Evolutionary conservation across 1,139 yeast genomes (phyloP).

Genomic region (Candida albicans): DNA sequence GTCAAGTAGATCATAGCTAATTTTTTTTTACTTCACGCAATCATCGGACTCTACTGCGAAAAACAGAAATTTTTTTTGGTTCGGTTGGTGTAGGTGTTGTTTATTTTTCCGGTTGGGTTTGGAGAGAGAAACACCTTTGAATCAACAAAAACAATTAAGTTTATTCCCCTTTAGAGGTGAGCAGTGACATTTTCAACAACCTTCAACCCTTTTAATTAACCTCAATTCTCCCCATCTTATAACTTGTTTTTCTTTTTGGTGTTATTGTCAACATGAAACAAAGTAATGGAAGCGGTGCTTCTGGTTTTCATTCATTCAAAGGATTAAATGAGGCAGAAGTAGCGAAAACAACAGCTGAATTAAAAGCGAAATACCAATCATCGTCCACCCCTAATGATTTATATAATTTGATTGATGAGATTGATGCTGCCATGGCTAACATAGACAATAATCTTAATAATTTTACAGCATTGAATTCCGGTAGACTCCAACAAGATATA

Average conservation of each 20-base stretch:
- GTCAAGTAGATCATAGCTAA: too few species aligned
- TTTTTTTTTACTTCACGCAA: too few species aligned
- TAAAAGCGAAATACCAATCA: conserved; percentile 11
- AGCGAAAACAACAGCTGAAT: conserved; percentile 7
- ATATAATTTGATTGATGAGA: conserved; percentile 15
- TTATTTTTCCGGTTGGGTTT: too few species aligned
- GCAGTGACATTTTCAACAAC: not conserved
- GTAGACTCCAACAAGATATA: conserved; percentile 37
- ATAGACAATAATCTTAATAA: conserved; percentile 25
- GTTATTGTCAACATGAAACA: not conserved
- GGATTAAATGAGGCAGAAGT: conserved; percentile 9
- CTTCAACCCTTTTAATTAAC: too few species aligned
- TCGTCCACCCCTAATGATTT: conserved; percentile 17
- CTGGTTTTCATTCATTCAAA: not conserved
- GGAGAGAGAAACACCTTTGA: too few species aligned
- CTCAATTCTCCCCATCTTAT: not conserved
- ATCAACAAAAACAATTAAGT: not conserved
- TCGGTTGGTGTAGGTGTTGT: too few species aligned
- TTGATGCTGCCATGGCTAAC: conserved; percentile 14
- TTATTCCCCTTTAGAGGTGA: not conserved
- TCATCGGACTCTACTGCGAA: too few species aligned
- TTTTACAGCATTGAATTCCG: conserved; percentile 27
- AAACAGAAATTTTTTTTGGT: too few species aligned
- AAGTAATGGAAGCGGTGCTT: not conserved
- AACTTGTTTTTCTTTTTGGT: not conserved